Base-by-base conservation (phyloP, 768 basidiomycete species). In the Kwoniella sp. region DNA sequence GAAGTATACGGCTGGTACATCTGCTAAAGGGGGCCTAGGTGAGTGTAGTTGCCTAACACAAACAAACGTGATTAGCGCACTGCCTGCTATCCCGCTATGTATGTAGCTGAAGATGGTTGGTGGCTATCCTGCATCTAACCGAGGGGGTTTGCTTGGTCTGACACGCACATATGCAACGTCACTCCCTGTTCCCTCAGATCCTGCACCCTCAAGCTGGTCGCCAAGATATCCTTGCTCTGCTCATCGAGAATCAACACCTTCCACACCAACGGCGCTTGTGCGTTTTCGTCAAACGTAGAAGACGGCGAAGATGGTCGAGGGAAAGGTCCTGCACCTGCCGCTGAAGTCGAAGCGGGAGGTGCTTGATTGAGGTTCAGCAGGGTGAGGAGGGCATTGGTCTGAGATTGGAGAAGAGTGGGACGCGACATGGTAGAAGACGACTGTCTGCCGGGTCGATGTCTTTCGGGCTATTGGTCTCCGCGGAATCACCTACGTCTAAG, bases 1-100 rank as follows among this genome's bases (percentile, higher is more conserved):
- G 77, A 99, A 96, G 83, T 99, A 99, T 30, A 98, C 86, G 1
- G 96, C 93, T 20, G 96, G 96, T 1, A 99, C 96, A 79, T 99
- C 96, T 12, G 91, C 86, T 45, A 99, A 83, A 4, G 93, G 86
- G 28, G 96, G 96, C 63, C 96, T 86, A 37, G 87, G 82, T 0
- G 93, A 88, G 78, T 97, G 93, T 4, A 98, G 82, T 84, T 98
- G 96, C 68, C 94, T 97, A 68, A 23, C 2, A 51, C 23, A 48
- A 20, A 17, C 47, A 48, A 23, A 48, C 4, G 15, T 7, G 7
- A 23, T 48, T 7, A 48, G 47, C 47, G 20, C 23, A 7, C 17
- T 20, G 7, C 47, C 47, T 48, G 8, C 47, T n/a, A n/a, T n/a
- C n/a, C n/a, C n/a, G n/a, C n/a, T n/a, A n/a, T n/a, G n/a, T n/a